Conservation (phyloP, 805 yeast species). For the Teunomyces funiuensis region DNA sequence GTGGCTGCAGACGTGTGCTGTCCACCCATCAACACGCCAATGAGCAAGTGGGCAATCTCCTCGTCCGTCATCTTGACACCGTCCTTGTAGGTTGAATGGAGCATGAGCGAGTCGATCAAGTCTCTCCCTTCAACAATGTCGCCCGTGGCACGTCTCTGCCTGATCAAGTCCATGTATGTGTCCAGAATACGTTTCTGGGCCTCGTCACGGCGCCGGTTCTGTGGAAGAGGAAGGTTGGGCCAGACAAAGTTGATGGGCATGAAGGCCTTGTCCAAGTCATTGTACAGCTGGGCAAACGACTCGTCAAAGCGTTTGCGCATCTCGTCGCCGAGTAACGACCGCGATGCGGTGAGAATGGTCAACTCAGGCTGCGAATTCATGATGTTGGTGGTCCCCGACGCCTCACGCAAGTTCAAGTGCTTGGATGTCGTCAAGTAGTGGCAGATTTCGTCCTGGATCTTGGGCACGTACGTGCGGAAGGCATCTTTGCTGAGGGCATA, state of each 20-base stretch:
- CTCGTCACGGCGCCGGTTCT: constrained; percentile 75
- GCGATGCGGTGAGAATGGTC: constrained; percentile 93
- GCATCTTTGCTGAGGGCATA: constrained; percentile 82
- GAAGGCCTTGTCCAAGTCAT: constrained; percentile 94
- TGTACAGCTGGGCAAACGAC: constrained; percentile 78
- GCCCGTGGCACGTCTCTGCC: constrained; percentile 67
- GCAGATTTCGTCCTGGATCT: constrained; percentile 72
- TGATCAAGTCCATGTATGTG: constrained; percentile 78
- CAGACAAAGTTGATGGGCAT: constrained; percentile 93
- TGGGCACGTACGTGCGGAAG: constrained; percentile 81
- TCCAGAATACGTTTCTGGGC: constrained; percentile 80
- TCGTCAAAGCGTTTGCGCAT: constrained; percentile 79
- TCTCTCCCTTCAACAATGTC: constrained; percentile 72
- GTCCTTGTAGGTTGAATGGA: constrained; percentile 81
- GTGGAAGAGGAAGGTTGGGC: constrained; percentile 86
- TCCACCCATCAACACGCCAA: constrained; percentile 98
- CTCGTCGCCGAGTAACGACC: constrained; percentile 87
- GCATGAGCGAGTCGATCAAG: constrained; percentile 82
- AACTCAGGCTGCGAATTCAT: constrained; percentile 88
- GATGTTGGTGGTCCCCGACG: constrained; percentile 58
- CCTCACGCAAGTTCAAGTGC: constrained; percentile 41
- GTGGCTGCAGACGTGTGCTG: constrained; percentile 97
- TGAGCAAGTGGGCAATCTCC: constrained; percentile 88
- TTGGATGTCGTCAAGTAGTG: constrained; percentile 58
- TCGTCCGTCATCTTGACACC: constrained; percentile 92